Evolutionary conservation across 257 asterid genomes (phyloP).

Genomic region (Petunia axillaris): DNA sequence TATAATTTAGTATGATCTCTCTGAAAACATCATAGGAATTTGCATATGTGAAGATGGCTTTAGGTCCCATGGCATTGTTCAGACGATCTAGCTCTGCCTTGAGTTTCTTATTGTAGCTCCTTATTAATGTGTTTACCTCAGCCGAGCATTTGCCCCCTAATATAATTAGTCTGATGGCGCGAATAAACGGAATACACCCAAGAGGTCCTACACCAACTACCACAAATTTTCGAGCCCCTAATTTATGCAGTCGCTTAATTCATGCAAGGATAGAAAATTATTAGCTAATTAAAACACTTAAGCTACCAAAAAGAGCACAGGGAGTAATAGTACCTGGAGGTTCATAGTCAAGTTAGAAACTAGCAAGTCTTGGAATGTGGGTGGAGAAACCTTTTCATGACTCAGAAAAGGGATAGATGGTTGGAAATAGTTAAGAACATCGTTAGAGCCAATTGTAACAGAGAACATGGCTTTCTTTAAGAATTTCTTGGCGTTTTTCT

Average conservation of each 20-base stretch:
- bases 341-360: constrained; percentile 50
- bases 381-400: constrained; percentile 37
- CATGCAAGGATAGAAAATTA: neutral
- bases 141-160: constrained; percentile 43
- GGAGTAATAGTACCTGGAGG: constrained; percentile 47
- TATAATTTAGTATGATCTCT: constrained; percentile 38
- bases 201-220: constrained; percentile 58
- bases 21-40: constrained; percentile 50
- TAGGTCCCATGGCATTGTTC: constrained; percentile 36
- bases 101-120: constrained; percentile 49
- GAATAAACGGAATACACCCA: constrained; percentile 59
- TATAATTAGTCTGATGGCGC: constrained; percentile 41
- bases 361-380: constrained; percentile 48
- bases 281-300: neutral
- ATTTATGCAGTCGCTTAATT: constrained; percentile 37
- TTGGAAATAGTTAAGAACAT: constrained; percentile 56
- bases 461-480: constrained; percentile 51
- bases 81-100: constrained; percentile 33
- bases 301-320: neutral
- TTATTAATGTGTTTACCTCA: constrained; percentile 39
- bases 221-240: constrained; percentile 58
- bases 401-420: constrained; percentile 37
- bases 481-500: constrained; percentile 36
- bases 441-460: constrained; percentile 56
- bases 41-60: constrained; percentile 46